These are phyloP conservation scores for Magnaporthiopsis incrustans DNA, from an alignment of 2,329 filamentous ascomycete species.

Conservation along the genomic window DNA sequence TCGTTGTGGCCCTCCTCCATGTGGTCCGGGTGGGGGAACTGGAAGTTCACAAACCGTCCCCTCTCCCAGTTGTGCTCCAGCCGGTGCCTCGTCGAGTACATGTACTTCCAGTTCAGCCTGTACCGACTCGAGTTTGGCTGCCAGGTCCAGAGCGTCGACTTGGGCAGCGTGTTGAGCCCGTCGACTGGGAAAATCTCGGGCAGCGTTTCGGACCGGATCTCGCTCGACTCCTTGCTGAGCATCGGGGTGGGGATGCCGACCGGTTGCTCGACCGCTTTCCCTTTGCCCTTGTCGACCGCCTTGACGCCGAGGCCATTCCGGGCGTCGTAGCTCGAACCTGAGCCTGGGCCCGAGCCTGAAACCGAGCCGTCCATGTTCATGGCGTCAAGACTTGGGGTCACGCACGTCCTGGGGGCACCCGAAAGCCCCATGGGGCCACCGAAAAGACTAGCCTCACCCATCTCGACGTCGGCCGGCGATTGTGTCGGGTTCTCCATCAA, in stretches of 20 bases:
- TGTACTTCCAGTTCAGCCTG: slow-evolving; percentile 82
- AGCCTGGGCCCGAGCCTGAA: slow-evolving; percentile 14
- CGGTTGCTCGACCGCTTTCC: slow-evolving; percentile 20
- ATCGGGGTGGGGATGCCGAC: slow-evolving; percentile 5
- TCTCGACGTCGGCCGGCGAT: slow-evolving; percentile 1
- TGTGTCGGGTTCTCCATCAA: neutral
- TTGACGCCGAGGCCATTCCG: slow-evolving; percentile 15
- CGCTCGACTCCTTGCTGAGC: slow-evolving; percentile 1
- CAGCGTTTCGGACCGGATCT: slow-evolving; percentile 21
- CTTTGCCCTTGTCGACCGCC: slow-evolving; percentile 25
- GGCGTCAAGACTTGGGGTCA: slow-evolving; percentile 19
- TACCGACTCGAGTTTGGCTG: slow-evolving; percentile 39
- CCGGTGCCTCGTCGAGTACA: slow-evolving; percentile 79
- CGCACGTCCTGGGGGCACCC: slow-evolving; percentile 9
- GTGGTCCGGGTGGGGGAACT: slow-evolving; percentile 76
- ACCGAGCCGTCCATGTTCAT: slow-evolving; percentile 27
- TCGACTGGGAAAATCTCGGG: slow-evolving; percentile 22
- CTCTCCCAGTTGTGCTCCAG: slow-evolving; percentile 89
- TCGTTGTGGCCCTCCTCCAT: slow-evolving; percentile 79
- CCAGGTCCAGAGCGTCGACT: slow-evolving; percentile 43
- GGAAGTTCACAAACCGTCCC: slow-evolving; percentile 76
- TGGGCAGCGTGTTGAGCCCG: slow-evolving; percentile 25
- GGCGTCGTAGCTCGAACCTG: slow-evolving; percentile 22
- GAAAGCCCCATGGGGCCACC: slow-evolving; percentile 16
- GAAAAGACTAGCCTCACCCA: slow-evolving; percentile 18